A percentile compares a stretch with the other conserved stretches of the same genome.
These are phyloP conservation scores for Sporothrix curviconia DNA, from an alignment of 2,329 filamentous ascomycete genomes.

Conservation along the genomic window DNA sequence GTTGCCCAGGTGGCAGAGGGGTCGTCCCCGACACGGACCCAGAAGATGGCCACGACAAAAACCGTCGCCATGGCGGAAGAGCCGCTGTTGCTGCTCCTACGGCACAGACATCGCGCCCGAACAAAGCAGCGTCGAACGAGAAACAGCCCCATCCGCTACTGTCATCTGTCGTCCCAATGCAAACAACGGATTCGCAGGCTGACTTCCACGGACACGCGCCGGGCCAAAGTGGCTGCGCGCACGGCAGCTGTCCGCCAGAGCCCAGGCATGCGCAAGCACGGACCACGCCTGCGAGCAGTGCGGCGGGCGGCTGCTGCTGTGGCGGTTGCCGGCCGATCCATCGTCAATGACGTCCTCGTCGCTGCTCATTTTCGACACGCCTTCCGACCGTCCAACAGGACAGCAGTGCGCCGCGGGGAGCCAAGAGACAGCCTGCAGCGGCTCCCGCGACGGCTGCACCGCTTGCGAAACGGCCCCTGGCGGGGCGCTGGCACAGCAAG, in stretches of 20 bases:
- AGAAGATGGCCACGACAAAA: conserved; percentile 18
- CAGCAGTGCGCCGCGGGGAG: conserved; percentile 17
- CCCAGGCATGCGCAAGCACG: no score
- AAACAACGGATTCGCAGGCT: no score
- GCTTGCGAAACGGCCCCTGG: conserved; percentile 17
- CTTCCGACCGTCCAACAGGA: conserved; percentile 23
- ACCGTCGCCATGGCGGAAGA: no score
- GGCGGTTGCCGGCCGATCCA: background rate
- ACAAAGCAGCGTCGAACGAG: no score
- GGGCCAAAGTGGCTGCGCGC: conserved; percentile 29
- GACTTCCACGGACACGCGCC: conserved; percentile 26
- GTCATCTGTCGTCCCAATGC: no score
- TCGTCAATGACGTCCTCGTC: conserved; percentile 5
- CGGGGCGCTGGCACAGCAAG: no score
- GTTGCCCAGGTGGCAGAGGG: background rate
- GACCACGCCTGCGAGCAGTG: no score
- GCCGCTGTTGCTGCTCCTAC: no score
- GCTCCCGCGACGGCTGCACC: conserved; percentile 21
- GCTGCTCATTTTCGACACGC: conserved; percentile 16
- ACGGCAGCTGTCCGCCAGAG: conserved; percentile 22
- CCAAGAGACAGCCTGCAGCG: conserved; percentile 19
- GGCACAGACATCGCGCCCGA: no score
- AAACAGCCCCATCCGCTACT: no score
- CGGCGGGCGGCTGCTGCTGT: no score
- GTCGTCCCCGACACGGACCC: conserved; percentile 20